Evolutionary conservation across 2,329 filamentous ascomycete genomes (phyloP).

Genomic region (Acarospora socialis): DNA sequence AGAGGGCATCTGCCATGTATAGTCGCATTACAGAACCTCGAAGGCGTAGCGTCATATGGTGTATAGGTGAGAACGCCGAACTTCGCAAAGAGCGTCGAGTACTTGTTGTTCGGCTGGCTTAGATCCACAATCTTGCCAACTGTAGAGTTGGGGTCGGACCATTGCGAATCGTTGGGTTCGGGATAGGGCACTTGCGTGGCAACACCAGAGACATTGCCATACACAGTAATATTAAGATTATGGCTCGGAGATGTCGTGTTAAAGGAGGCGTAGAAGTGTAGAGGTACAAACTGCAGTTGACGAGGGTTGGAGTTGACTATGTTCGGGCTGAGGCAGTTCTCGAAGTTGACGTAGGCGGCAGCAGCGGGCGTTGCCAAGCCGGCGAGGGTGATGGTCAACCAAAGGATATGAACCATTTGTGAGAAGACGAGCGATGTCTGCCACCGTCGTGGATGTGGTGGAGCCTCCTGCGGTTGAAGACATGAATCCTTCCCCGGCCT

Average conservation of each 20-base stretch:
- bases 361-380: slow-evolving; percentile 27
- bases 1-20: slow-evolving; percentile 57
- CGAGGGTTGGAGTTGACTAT: slow-evolving; percentile 44
- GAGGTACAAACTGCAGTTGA: slow-evolving; percentile 66
- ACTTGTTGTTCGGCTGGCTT: slow-evolving; percentile 42
- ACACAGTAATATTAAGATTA: slow-evolving; percentile 63
- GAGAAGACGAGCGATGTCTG: too few species aligned
- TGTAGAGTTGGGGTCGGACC: slow-evolving; percentile 46
- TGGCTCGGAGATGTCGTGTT: slow-evolving; percentile 45
- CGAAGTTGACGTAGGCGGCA: slow-evolving; percentile 59
- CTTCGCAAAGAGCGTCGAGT: slow-evolving; percentile 58
- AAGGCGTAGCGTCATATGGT: slow-evolving; percentile 41
- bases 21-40: slow-evolving; percentile 52
- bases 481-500: too few species aligned
- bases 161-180: slow-evolving; percentile 40
- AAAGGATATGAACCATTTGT: too few species aligned
- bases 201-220: slow-evolving; percentile 79
- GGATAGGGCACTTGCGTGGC: slow-evolving; percentile 45
- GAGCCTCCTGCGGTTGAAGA: too few species aligned
- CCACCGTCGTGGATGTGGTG: too few species aligned
- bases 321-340: slow-evolving; percentile 61
- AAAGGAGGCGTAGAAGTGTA: slow-evolving; percentile 61
- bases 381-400: too few species aligned
- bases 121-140: slow-evolving; percentile 65
- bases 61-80: slow-evolving; percentile 66